Base-by-base conservation (phyloP, 306 rosid genomes). In the Castanea sativa region DNA sequence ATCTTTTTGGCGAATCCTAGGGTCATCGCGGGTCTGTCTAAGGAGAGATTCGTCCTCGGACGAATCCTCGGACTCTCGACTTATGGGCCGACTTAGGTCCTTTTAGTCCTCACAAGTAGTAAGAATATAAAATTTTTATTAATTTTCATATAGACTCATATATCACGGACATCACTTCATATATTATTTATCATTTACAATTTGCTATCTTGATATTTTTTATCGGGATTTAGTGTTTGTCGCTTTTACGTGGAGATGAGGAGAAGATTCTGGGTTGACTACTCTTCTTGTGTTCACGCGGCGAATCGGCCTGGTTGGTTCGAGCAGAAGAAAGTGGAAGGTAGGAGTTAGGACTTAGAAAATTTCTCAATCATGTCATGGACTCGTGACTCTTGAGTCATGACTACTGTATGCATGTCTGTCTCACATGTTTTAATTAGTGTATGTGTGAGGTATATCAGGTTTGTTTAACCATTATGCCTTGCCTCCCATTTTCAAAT, bases 231-330 rank as follows among this genome's bases (percentile, higher is more conserved):
- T 41, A 41, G 12, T 7, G 45, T 41, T 10, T 29, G 60, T 61
- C n/a, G n/a, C 32, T 63, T 41, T 41, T 41, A 41, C 0, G 27
- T 15, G 33, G 21, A 13, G 32, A 6, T 63, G 8, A 13, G 53
- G 53, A 12, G 16, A 49, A 23, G 61, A 75, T 67, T 67, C 49
- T 14, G 14, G 38, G 29, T 77, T 78, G 82, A 71, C 82, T 20
- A 71, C 82, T 20, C 25, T 20, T 52, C 19, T 5, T 52, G 14
- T 25, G 33, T 5, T 23, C 27, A 73, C 68, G 73, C 73, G 59
- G 83, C 68, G 58, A 63, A 9, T 53, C 30, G 68, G 45, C 20
- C 18, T 18, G 21, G 56, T 2, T 18, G 55, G 65, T 43, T 27
- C n/a, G n/a, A 27, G 55, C 65, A 5, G 12, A 49, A 19, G 65